These are phyloP conservation scores for Trichoderma lentiforme DNA, from an alignment of 2,329 filamentous ascomycete genomes.

Conservation along the genomic window DNA sequence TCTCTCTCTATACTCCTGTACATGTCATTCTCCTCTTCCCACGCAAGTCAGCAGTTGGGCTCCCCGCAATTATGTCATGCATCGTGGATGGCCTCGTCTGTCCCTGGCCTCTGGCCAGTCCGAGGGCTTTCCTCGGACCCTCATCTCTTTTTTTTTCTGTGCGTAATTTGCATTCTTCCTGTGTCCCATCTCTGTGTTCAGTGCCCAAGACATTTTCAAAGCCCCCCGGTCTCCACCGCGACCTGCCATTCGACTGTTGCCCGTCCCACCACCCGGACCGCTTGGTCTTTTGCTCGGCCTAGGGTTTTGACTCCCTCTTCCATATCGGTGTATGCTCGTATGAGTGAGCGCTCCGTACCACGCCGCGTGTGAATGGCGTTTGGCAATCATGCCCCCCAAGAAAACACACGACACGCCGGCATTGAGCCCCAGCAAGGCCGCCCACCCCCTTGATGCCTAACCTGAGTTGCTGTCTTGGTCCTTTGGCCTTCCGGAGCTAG, in stretches of 20 bases:
- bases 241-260: slow-evolving; percentile 6
- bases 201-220: slow-evolving; percentile 17
- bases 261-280: slow-evolving; percentile 17
- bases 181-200: slow-evolving; percentile 15
- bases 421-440: slow-evolving; percentile 12
- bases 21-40: slow-evolving; percentile 11
- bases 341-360: slow-evolving; percentile 18
- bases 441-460: slow-evolving; percentile 28
- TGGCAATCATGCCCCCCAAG: slow-evolving; percentile 18
- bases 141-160: slow-evolving; percentile 17
- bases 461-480: slow-evolving; percentile 23
- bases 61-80: slow-evolving; percentile 48
- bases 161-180: slow-evolving; percentile 18
- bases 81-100: slow-evolving; percentile 26
- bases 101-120: slow-evolving; percentile 15
- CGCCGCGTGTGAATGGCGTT: slow-evolving; percentile 15
- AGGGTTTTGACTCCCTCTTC: slow-evolving; percentile 15
- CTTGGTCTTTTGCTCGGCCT: slow-evolving; percentile 12
- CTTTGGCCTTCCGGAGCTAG: slow-evolving; percentile 19
- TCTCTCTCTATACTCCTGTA: not conserved
- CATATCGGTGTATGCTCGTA: slow-evolving; percentile 16
- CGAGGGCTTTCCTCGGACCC: slow-evolving; percentile 10
- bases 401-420: slow-evolving; percentile 21
- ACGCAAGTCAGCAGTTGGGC: slow-evolving; percentile 20
- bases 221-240: slow-evolving; percentile 14